A percentile compares a stretch with the other conserved stretches of the same genome.
Evolutionary conservation across 2,329 filamentous ascomycete species (phyloP).

Genomic region (Ceratocystis cacaofunesta): DNA sequence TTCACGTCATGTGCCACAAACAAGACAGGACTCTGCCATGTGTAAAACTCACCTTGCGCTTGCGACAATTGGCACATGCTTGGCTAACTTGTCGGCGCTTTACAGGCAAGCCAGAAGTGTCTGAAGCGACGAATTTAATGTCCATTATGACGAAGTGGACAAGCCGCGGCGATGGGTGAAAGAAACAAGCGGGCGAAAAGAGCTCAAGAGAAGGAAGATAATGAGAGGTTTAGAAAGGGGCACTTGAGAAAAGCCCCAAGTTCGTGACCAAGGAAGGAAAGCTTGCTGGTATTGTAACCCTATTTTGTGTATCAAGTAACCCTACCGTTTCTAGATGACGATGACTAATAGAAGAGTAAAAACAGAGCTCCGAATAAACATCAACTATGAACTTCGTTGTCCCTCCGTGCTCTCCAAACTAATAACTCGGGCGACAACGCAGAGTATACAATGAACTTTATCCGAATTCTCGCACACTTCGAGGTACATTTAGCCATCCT

Average conservation of each 20-base stretch:
- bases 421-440: background rate
- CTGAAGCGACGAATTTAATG: constrained; percentile 15
- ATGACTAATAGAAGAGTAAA: background rate
- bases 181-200: background rate
- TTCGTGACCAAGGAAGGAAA: background rate
- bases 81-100: constrained; percentile 47
- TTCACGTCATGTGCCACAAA: background rate
- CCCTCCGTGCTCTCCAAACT: too few relatives aligned
- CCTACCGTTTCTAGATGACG: background rate
- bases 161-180: background rate
- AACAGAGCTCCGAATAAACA: background rate
- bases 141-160: background rate
- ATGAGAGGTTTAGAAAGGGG: background rate
- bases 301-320: background rate
- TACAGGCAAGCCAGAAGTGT: constrained; percentile 33
- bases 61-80: constrained; percentile 40
- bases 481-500: background rate
- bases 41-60: constrained; percentile 32
- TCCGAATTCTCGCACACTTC: background rate
- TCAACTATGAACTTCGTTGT: background rate
- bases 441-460: background rate
- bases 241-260: background rate
- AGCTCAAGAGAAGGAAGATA: background rate
- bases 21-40: background rate
- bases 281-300: background rate